Evolutionary conservation across 106 monocot species (phyloP).

Genomic region (Acanthochlamys bracteata): DNA sequence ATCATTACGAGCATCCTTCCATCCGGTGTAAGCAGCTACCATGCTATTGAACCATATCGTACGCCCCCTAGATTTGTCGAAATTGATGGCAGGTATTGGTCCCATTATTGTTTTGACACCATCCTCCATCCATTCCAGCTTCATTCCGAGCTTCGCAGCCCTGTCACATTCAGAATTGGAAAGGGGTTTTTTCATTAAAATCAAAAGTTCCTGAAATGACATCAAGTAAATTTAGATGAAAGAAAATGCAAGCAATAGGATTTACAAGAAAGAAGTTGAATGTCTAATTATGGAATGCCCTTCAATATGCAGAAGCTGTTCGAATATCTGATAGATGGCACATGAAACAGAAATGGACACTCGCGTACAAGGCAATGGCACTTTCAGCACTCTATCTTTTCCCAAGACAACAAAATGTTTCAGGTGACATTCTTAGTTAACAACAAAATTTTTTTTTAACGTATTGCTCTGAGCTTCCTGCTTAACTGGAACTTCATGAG

Average conservation of each 20-base stretch:
- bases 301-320: too few species aligned
- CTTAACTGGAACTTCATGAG: too few species aligned
- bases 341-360: too few species aligned
- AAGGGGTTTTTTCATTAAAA: background rate
- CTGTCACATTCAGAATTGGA: slow-evolving; percentile 16
- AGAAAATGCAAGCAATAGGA: background rate
- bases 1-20: slow-evolving; percentile 67
- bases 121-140: slow-evolving; percentile 73
- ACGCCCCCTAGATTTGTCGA: slow-evolving; percentile 39
- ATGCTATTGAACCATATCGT: slow-evolving; percentile 94
- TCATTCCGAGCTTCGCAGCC: slow-evolving; percentile 64
- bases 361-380: too few species aligned
- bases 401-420: too few species aligned
- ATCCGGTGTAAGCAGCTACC: slow-evolving; percentile 76
- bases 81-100: slow-evolving; percentile 55
- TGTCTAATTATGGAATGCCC: too few species aligned
- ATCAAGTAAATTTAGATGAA: background rate
- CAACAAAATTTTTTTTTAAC: too few species aligned
- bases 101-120: slow-evolving; percentile 82
- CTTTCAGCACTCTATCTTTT: too few species aligned
- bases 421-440: too few species aligned
- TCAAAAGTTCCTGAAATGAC: background rate
- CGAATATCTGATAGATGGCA: too few species aligned
- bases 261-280: too few species aligned
- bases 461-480: too few species aligned